A percentile compares a stretch with the other conserved stretches of the same genome.
Conservation (phyloP, 1,284 basidiomycete species). For the Ganoderma boninense region DNA sequence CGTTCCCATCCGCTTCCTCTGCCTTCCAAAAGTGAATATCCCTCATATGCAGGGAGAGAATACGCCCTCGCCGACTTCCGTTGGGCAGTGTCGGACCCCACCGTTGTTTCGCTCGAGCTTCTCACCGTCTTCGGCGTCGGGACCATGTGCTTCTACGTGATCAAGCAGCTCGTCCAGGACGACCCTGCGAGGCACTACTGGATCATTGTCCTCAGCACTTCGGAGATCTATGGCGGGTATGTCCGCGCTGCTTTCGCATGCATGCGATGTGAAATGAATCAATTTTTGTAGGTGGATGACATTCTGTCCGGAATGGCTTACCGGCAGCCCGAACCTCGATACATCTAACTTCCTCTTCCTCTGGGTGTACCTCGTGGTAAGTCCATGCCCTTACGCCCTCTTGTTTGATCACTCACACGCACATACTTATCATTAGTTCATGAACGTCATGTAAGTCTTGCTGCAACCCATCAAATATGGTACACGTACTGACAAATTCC, state of each 20-base stretch:
- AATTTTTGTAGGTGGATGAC: slow-evolving; percentile 76
- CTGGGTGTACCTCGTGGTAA: slow-evolving; percentile 56
- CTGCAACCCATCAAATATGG: background rate
- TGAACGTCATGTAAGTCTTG: slow-evolving; percentile 76
- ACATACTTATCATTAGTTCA: slow-evolving; percentile 59
- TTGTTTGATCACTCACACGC: background rate
- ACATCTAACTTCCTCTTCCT: slow-evolving; percentile 67
- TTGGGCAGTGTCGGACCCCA: slow-evolving; percentile 82
- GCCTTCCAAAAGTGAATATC: background rate
- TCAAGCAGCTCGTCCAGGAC: slow-evolving; percentile 66
- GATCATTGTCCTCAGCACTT: slow-evolving; percentile 79
- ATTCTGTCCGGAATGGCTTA: slow-evolving; percentile 86
- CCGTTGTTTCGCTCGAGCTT: slow-evolving; percentile 81
- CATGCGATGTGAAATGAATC: background rate
- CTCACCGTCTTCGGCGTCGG: slow-evolving; percentile 83
- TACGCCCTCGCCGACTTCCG: slow-evolving; percentile 83
- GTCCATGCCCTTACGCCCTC: slow-evolving; percentile 25
- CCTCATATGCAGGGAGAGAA: slow-evolving; percentile 54
- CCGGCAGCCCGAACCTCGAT: slow-evolving; percentile 74
- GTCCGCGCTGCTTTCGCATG: slow-evolving; percentile 33
- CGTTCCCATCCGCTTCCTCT: background rate
- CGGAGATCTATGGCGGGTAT: slow-evolving; percentile 81
- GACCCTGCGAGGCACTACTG: slow-evolving; percentile 82
- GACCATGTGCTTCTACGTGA: slow-evolving; percentile 74
- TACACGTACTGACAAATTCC: background rate